Conservation (phyloP, 495 filamentous ascomycete genomes). For the Aspergillus coremiiformis region DNA sequence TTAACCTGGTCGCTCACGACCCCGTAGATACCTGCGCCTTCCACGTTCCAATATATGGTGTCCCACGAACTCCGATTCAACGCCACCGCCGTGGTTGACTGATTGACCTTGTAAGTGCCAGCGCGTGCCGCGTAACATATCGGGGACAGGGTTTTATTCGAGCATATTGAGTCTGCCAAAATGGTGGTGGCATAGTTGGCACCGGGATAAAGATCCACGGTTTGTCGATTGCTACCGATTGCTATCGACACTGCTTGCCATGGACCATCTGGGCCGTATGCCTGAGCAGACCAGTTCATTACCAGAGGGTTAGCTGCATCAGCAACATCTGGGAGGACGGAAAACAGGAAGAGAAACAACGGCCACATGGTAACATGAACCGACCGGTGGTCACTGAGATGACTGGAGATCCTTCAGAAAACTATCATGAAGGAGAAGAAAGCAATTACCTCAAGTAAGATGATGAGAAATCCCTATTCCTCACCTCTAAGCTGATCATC, state of each 20-base stretch:
- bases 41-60: slow-evolving; percentile 5
- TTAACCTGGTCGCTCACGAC: slow-evolving; percentile 5
- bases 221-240: slow-evolving; percentile 8
- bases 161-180: slow-evolving; percentile 4
- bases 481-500: too few relatives aligned
- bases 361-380: background rate
- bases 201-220: slow-evolving; percentile 9
- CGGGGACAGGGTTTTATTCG: slow-evolving; percentile 7
- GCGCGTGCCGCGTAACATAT: slow-evolving; percentile 10
- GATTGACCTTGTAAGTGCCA: slow-evolving; percentile 4
- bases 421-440: too few relatives aligned
- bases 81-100: background rate
- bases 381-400: too few relatives aligned
- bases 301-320: background rate
- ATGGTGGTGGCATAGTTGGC: slow-evolving; percentile 6
- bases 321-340: background rate
- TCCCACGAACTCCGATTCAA: background rate
- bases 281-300: slow-evolving; percentile 9
- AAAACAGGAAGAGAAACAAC: background rate
- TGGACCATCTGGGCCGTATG: slow-evolving; percentile 15
- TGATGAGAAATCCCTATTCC: too few relatives aligned
- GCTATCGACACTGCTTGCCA: slow-evolving; percentile 11
- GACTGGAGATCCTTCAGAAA: too few relatives aligned
- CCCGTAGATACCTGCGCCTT: slow-evolving; percentile 1
- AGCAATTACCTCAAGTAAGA: too few relatives aligned